Evolutionary conservation across 352 stramenopile species (phyloP), one percentile per base, ranked within the genome.

Genomic region (Globisporangium irregulare): DNA sequence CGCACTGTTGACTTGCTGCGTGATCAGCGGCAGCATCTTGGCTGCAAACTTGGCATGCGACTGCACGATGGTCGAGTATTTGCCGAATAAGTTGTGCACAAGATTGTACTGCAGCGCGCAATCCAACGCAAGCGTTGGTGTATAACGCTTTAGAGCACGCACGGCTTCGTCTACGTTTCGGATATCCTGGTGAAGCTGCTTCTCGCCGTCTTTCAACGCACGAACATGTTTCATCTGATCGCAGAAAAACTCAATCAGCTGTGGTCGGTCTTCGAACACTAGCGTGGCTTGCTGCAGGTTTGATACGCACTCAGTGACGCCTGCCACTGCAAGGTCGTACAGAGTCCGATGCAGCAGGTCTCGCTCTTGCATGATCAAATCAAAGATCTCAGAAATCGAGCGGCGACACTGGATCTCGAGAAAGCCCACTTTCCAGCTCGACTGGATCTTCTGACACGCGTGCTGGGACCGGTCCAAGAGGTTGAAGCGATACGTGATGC

Each of bases 381-480:
- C 81, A n/a, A 85, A 61, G 50, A 91, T 79, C 32, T 91, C 82
- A 5, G 72, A 77, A 24, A 93, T 78, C 1, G 84, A 82, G 3
- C 73, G 71, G 0, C 81, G 81, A 38, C 85, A 93, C 41, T 91
- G 82, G 61, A 93, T 82, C 65, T 93, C 85, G 1, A 93, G 68
- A 69, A 93, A 93, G 8, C 81, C 81, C 8, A 91, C 80, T 59
- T 81, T 90, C 81, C 81, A 91, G 51, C 78, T 91, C 3, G 79
- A 79, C 29, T 88, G 82, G 24, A 88, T 72, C 38, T 91, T 91
- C 55, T 88, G 79, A 29, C 82, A 88, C 0, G 81, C 73, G 43
- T 89, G 79, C 38, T 91, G 81, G 0, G 81, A 88, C 18, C 66
- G 66, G 68, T 90, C 82, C 0, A 90, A 71, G 5, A 82, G 55